Percentiles rank a stretch among this genome's conserved stretches.
phyloP scores from a whole-genome alignment of 176 grass and related monocot genomes.

The Urochloa ruziziensis region DNA sequence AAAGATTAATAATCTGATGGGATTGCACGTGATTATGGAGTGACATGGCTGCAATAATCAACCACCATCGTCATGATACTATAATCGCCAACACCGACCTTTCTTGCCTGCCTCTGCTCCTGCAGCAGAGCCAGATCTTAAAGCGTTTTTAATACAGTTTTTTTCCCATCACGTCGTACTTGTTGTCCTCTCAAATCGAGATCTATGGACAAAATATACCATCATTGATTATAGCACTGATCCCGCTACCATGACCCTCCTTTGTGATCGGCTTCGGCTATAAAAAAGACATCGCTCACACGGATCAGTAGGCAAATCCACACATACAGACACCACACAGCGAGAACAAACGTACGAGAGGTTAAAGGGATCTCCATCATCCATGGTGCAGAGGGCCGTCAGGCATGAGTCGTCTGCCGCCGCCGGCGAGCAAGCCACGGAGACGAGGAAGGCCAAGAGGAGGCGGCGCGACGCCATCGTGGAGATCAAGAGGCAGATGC shows the following conservation, averaged over 20 bases:
- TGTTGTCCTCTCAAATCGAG: background rate
- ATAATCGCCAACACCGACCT: background rate
- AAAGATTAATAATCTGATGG: too few species aligned
- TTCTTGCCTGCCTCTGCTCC: background rate
- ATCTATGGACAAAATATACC: background rate
- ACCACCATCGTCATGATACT: too few species aligned
- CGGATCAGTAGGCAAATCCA: too few species aligned
- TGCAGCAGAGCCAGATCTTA: too few species aligned
- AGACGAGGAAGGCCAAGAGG: background rate
- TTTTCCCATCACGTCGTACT: too few species aligned
- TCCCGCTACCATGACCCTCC: background rate
- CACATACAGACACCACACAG: too few species aligned
- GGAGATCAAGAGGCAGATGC: constrained; percentile 46
- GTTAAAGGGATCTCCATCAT: background rate
- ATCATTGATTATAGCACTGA: background rate
- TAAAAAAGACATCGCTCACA: background rate
- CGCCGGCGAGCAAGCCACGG: background rate
- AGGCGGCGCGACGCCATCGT: constrained; percentile 5
- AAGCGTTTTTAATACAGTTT: too few species aligned
- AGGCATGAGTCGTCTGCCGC: too few species aligned
- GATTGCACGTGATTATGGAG: background rate
- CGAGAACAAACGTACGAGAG: too few species aligned
- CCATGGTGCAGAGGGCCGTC: background rate
- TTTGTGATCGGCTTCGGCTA: background rate
- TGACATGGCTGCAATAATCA: background rate